phyloP scores from a whole-genome alignment of 306 rosid genomes.

The Canavalia ensiformis region DNA sequence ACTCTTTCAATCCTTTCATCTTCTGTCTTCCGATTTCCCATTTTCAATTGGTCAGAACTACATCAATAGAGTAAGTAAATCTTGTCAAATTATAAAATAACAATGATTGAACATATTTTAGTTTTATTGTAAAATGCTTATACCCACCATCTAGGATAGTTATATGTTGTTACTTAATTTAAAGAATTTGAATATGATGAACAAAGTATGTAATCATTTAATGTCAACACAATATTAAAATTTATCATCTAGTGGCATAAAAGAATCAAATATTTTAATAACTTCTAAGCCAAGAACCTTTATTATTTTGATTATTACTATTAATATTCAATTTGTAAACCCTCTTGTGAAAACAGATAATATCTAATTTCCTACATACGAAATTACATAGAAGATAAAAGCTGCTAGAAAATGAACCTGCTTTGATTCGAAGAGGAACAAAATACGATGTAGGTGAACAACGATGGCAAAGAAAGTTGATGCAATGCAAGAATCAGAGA shows the following conservation, averaged over 20 bases:
- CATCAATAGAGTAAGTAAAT: not conserved
- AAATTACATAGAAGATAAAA: not conserved
- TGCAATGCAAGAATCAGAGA: conserved; percentile 7
- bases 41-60: conserved; percentile 50
- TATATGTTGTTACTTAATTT: not conserved
- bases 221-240: not conserved
- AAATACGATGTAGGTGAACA: conserved; percentile 2
- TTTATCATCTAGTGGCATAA: not conserved
- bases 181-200: not conserved
- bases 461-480: conserved; percentile 1
- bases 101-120: not conserved
- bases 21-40: conserved; percentile 74
- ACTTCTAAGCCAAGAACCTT: not conserved
- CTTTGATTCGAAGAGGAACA: conserved; percentile 9
- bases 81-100: not conserved
- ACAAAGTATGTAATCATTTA: not conserved
- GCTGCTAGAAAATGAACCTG: conserved; percentile 44
- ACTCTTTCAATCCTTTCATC: conserved; percentile 71
- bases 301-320: not conserved
- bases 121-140: not conserved
- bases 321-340: not conserved
- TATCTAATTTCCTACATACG: not conserved
- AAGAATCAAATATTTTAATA: not conserved
- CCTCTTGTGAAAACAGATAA: not conserved
- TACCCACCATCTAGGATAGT: not conserved